Base-by-base conservation (phyloP, 164 flowering plant species). In the Aristolochia californica region DNA sequence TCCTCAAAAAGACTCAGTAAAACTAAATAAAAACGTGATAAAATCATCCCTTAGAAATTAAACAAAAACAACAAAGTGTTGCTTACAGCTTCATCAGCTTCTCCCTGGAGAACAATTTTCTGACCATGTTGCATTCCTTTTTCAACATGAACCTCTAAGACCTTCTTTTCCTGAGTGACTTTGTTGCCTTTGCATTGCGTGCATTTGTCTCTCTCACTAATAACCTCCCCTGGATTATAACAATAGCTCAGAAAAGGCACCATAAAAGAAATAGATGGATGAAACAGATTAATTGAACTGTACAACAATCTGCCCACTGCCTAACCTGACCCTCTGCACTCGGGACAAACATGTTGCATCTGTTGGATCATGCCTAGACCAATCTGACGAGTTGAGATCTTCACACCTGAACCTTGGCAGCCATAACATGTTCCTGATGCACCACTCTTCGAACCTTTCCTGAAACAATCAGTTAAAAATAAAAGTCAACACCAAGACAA, bases 361-460 rank as follows among this genome's bases (percentile, higher is more conserved):
- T 83, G 88, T 59, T 84, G 95, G 58, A 84, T 76, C 95, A 87
- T 84, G 56, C 79, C 77, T 1, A 74, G 77, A 16, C 79, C 90
- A 71, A 84, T 65, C 45, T 78, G 91, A 16, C 91, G 57, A 1
- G 65, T 77, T 13, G 87, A 52, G 28, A 82, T 26, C 63, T 81
- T 83, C 82, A 88, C 74, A 25, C 96, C 96, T 11, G 82, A 14
- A 56, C 96, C 91, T 53, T 78, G 81, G 64, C 96, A 88, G 23
- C 91, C 86, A 59, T 60, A 43, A 62, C 96, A 88, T 62, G 49
- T 79, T 40, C 68, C 65, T 5, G 82, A 62, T 22, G 78, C 73
- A 24, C 96, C 96, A 61, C 76, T 70, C 64, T 85, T 88, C 51
- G 91, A 83, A 18, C 96, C 96, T 66, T 83, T 85, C 48, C 96